Evolutionary conservation across 2,329 filamentous ascomycete species (phyloP), one percentile per base, ranked within the genome.

Genomic region (Diaporthe citriasiana): DNA sequence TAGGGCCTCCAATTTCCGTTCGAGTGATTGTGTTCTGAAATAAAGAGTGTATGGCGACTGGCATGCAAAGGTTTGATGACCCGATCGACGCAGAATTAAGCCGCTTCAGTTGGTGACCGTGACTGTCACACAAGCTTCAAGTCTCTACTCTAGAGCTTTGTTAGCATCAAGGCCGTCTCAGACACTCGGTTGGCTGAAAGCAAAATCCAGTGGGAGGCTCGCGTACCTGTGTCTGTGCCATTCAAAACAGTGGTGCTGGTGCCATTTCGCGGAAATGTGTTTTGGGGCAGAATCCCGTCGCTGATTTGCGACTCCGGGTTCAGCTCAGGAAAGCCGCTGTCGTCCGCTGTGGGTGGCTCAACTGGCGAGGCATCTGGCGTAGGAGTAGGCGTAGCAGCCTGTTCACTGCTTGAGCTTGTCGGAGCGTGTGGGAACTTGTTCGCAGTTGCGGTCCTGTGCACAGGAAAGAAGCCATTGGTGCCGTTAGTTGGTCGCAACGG

Each of bases 401-500:
- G 13, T 1, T 1, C 13, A 3, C 8, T 30, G 45, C 45, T 51
- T 8, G 13, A 8, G 0, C 22, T 22, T 22, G 47, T 40, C 2
- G 47, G 63, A 9, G 45, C 12, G 17, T 19, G 60, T 27, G 60
- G 30, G 25, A 66, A 7, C 45, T 15, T 30, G 17, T 68, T 40
- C 13, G n/a, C 33, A 9, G 63, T 38, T 7, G 47, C 63, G 9
- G 63, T 53, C n/a, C 63, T 53, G 47, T 38, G 47, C 9, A 68
- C 63, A 5, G 63, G 63, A 9, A 27, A 68, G 33, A 68, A 68
- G 15, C 63, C 63, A 1, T n/a, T 40, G 33, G 63, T 68, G 15
- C 63, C 63, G 30, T 68, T 68, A 22, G n/a, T 27, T 13, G 33
- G 63, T 27, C 15, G 45, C n/a, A 9, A 51, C 2, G 63, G 63